phyloP scores from a whole-genome alignment of 305 asterid species.

The Fraxinus sp. region DNA sequence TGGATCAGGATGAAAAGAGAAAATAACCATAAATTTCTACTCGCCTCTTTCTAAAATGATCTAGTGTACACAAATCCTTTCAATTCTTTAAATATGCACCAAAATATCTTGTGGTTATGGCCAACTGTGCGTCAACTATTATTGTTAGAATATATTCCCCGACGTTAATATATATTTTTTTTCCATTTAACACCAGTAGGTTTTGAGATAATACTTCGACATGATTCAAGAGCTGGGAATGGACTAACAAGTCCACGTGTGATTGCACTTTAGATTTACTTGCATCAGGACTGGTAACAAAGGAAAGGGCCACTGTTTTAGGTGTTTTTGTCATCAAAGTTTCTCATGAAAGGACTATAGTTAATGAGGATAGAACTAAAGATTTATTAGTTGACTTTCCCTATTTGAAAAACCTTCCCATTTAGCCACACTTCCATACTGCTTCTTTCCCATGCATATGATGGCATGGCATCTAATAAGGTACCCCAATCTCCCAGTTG shows the following conservation, averaged over 20 bases:
- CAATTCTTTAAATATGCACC: neutral
- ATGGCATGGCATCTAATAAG: neutral
- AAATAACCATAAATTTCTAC: neutral
- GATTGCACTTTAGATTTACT: neutral
- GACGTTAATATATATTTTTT: neutral
- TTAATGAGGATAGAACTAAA: neutral
- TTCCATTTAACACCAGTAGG: neutral
- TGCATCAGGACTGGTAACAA: neutral
- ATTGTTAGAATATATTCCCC: neutral
- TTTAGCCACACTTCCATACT: neutral
- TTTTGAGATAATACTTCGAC: neutral
- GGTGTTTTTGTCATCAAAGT: neutral
- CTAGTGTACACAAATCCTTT: neutral
- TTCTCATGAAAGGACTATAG: neutral
- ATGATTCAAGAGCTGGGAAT: neutral
- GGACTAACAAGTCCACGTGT: neutral
- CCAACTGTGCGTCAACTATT: neutral
- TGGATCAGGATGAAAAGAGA: neutral
- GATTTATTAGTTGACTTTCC: neutral
- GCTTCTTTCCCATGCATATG: neutral
- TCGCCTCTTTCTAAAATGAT: neutral
- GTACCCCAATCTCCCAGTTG: neutral
- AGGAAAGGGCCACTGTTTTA: neutral
- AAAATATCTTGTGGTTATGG: neutral
- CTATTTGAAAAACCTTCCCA: neutral